Evolutionary conservation across 2,329 filamentous ascomycete species (phyloP).

Genomic region (Trichophyton schoenleinii): DNA sequence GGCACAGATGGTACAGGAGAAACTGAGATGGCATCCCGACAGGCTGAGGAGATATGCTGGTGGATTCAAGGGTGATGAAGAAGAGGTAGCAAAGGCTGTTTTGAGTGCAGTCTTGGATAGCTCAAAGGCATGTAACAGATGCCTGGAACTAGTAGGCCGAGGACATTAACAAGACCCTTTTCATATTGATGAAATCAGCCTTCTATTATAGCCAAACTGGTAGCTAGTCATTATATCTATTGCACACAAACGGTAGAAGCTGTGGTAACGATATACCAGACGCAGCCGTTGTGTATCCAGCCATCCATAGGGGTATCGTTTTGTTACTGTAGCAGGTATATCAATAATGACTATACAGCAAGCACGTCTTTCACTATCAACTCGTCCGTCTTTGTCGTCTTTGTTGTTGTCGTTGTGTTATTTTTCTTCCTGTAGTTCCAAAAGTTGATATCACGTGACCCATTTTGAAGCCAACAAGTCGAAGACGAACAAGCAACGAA

Average conservation of each 20-base stretch:
- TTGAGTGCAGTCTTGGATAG: constrained; percentile 10
- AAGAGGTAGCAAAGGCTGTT: constrained; percentile 13
- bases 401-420: background rate
- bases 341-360: no score
- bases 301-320: no score
- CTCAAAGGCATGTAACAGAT: constrained; percentile 8
- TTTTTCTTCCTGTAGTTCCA: background rate
- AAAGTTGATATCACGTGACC: background rate
- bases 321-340: no score
- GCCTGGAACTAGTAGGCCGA: constrained; percentile 1
- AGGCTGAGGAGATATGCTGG: background rate
- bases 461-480: background rate
- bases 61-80: constrained; percentile 3
- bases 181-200: no score
- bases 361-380: no score
- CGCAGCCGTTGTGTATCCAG: no score
- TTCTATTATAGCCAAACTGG: no score
- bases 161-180: no score
- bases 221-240: no score
- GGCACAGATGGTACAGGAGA: constrained; percentile 11
- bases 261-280: no score
- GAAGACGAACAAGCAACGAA: background rate
- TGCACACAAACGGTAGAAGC: no score
- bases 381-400: background rate
- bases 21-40: constrained; percentile 13